Evolutionary conservation across 2,329 filamentous ascomycete genomes (phyloP).

Genomic region (Fusarium heterosporum): DNA sequence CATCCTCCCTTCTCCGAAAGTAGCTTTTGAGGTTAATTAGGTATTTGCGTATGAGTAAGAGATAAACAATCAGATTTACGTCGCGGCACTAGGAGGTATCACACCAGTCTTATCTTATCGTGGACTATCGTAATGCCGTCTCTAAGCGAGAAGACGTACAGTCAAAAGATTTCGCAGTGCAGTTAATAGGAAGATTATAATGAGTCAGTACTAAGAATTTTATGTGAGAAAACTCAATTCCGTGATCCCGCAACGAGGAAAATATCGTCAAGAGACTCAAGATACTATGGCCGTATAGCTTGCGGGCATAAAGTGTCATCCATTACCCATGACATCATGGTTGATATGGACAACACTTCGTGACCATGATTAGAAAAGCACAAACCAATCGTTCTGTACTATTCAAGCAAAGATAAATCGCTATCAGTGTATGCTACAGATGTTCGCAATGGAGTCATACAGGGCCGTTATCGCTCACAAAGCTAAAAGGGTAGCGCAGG

Average conservation of each 20-base stretch:
- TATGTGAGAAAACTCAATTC: background rate
- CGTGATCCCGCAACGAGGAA: background rate
- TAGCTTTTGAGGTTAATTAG: no score
- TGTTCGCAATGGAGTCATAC: background rate
- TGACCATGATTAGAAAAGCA: background rate
- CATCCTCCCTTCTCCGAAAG: no score
- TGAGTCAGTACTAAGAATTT: background rate
- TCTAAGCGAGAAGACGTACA: background rate
- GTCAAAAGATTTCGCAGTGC: background rate
- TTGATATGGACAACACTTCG: background rate
- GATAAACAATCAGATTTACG: no score
- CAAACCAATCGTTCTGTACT: background rate
- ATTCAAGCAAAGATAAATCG: background rate
- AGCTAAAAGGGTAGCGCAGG: conserved; percentile 31
- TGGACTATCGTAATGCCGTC: background rate
- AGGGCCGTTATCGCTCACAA: conserved; percentile 29
- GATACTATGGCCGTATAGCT: background rate
- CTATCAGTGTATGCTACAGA: background rate
- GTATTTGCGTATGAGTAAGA: no score
- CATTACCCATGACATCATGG: background rate
- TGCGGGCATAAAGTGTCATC: background rate
- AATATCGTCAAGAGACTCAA: background rate
- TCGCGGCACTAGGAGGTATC: no score
- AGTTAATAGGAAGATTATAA: background rate
- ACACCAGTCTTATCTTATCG: no score